Evolutionary conservation across 176 grass and related monocot species (phyloP).

Genomic region (Ananas comosus): DNA sequence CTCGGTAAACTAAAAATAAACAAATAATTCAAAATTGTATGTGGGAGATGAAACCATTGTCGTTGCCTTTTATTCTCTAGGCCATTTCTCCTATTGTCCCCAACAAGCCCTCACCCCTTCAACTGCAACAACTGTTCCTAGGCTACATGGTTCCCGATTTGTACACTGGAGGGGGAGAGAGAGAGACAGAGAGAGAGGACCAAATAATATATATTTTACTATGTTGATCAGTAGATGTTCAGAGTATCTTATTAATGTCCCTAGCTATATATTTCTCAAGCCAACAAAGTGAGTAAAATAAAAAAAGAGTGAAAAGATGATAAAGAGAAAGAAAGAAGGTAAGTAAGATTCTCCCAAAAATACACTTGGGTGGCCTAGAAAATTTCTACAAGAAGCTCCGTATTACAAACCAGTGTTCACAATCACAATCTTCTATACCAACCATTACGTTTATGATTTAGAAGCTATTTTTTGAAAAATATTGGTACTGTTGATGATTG

Average conservation of each 20-base stretch:
- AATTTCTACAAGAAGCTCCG: no score
- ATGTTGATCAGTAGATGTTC: neutral
- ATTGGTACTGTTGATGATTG: no score
- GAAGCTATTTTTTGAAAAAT: no score
- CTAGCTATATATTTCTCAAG: neutral
- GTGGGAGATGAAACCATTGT: neutral
- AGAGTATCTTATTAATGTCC: neutral
- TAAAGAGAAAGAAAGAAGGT: no score
- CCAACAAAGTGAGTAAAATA: neutral
- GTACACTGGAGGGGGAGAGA: no score
- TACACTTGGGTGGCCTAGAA: neutral
- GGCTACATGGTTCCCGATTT: neutral
- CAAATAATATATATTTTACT: neutral
- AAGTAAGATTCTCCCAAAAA: neutral
- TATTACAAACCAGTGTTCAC: no score
- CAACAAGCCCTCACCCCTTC: conserved; percentile 3
- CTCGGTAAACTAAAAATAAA: conserved; percentile 15
- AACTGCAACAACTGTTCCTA: neutral
- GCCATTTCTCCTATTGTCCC: conserved; percentile 22
- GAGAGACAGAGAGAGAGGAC: neutral
- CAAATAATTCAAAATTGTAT: neutral
- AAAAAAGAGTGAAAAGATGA: neutral
- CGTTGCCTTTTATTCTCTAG: conserved; percentile 17
- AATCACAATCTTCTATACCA: no score
- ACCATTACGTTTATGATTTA: no score